Percentiles rank a stretch among this genome's conserved stretches.
phyloP scores from a whole-genome alignment of 2,329 filamentous ascomycete species.

The Malbranchea zuffiana region DNA sequence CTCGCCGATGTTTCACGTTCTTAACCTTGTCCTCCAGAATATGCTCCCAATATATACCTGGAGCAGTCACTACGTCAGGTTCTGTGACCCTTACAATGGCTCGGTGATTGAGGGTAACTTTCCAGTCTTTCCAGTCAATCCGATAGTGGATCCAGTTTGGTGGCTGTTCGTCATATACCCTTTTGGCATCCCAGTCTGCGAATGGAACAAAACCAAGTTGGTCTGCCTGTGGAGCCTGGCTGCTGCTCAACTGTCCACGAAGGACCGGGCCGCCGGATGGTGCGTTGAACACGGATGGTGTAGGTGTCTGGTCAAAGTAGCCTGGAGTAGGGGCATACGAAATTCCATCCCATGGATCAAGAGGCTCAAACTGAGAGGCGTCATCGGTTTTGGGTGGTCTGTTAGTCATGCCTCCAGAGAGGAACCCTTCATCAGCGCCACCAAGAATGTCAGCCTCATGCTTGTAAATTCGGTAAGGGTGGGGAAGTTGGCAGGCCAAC shows the following conservation, averaged over 20 bases:
- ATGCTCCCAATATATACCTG: slow-evolving; percentile 10
- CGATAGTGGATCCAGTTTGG: slow-evolving; percentile 10
- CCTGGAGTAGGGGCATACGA: slow-evolving; percentile 6
- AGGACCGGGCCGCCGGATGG: too few relatives aligned
- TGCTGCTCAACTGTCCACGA: too few relatives aligned
- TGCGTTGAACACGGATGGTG: neutral
- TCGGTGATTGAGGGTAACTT: slow-evolving; percentile 14
- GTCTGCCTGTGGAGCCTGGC: neutral
- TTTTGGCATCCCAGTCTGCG: slow-evolving; percentile 12
- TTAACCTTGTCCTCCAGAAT: slow-evolving; percentile 6
- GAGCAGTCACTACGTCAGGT: slow-evolving; percentile 13
- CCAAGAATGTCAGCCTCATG: too few relatives aligned
- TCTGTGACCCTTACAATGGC: slow-evolving; percentile 13
- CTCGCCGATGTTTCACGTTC: slow-evolving; percentile 7
- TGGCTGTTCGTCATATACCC: slow-evolving; percentile 13
- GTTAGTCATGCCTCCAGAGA: too few relatives aligned
- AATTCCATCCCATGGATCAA: neutral
- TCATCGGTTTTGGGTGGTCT: neutral
- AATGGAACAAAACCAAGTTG: slow-evolving; percentile 2
- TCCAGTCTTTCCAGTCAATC: slow-evolving; percentile 17
- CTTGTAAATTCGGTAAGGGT: too few relatives aligned
- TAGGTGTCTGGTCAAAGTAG: neutral
- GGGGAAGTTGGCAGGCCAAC: too few relatives aligned
- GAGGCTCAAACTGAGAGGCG: neutral
- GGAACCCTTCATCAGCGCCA: too few relatives aligned